Percentiles rank a stretch among this genome's conserved stretches.
phyloP scores from a whole-genome alignment of 768 basidiomycete genomes.

The Rhodocollybia butyracea region DNA sequence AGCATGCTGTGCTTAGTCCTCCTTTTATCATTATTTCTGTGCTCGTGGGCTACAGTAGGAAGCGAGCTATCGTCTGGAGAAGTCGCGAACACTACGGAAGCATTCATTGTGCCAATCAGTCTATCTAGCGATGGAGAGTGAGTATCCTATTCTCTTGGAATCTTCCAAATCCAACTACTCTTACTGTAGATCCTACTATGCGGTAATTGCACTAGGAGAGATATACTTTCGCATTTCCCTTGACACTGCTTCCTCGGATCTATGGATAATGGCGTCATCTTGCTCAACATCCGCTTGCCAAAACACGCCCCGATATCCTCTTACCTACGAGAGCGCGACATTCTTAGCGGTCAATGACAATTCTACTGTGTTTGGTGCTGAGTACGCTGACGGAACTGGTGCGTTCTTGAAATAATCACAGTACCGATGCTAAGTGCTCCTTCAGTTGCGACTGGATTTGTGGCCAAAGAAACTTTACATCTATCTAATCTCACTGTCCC shows the following conservation, averaged over 20 bases:
- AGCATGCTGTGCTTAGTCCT: not conserved
- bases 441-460: slow-evolving; percentile 64
- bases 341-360: slow-evolving; percentile 63
- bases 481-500: slow-evolving; percentile 58
- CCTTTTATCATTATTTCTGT: not conserved
- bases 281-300: slow-evolving; percentile 57
- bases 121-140: slow-evolving; percentile 45
- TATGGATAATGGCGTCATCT: slow-evolving; percentile 67
- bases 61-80: slow-evolving; percentile 2
- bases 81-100: slow-evolving; percentile 1
- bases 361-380: slow-evolving; percentile 51
- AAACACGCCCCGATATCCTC: slow-evolving; percentile 65
- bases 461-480: slow-evolving; percentile 61
- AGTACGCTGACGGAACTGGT: slow-evolving; percentile 72
- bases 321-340: slow-evolving; percentile 62
- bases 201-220: slow-evolving; percentile 54
- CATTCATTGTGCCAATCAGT: slow-evolving; percentile 36
- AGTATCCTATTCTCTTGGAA: slow-evolving; percentile 16
- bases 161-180: slow-evolving; percentile 4
- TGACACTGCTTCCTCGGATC: slow-evolving; percentile 72
- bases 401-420: slow-evolving; percentile 19
- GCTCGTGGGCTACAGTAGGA: not conserved
- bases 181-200: slow-evolving; percentile 59
- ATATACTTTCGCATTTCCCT: slow-evolving; percentile 67
- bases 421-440: not conserved